Evolutionary conservation across 257 asterid species (phyloP).

Genomic region (Ophiorrhiza pumila): DNA sequence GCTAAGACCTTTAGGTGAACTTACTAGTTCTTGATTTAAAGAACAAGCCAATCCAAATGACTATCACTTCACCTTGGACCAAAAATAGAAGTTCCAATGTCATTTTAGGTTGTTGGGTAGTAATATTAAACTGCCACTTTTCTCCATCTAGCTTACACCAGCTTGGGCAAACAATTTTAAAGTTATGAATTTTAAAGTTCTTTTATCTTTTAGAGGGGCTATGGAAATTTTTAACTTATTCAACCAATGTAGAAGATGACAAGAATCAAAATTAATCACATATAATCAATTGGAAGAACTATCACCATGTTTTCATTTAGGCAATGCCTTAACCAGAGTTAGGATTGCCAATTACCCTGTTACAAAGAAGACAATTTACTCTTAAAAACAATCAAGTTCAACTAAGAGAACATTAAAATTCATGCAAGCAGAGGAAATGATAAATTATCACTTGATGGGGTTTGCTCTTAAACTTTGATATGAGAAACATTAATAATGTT

Average conservation of each 20-base stretch:
- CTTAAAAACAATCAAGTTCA: background rate
- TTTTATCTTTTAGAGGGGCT: background rate
- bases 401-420: background rate
- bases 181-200: background rate
- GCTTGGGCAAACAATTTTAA: background rate
- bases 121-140: background rate
- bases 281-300: background rate
- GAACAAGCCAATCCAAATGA: too few relatives aligned
- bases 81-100: background rate
- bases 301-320: background rate
- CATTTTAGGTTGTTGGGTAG: background rate
- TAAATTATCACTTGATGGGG: background rate
- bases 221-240: background rate
- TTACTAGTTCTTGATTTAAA: too few relatives aligned
- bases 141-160: background rate
- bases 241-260: too few relatives aligned
- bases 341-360: background rate
- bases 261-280: background rate
- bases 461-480: background rate
- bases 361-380: background rate
- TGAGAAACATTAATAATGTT: background rate
- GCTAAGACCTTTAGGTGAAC: too few relatives aligned
- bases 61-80: background rate
- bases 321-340: background rate
- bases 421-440: background rate